phyloP scores from a whole-genome alignment of 2,329 filamentous ascomycete genomes.

The Dothiorella sarmentorum region DNA sequence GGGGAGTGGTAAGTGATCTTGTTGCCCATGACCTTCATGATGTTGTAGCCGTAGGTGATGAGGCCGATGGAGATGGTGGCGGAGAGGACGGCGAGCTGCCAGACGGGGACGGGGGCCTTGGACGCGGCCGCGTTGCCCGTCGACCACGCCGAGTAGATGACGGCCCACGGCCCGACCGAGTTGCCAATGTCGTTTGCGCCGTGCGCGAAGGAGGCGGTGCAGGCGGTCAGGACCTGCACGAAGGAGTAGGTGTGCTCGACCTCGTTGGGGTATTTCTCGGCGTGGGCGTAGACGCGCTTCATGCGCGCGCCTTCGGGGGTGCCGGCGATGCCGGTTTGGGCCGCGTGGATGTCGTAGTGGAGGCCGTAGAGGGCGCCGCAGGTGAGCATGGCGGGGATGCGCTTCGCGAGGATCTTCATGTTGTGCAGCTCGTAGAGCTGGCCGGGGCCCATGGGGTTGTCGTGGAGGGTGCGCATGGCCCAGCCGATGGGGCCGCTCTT shows the following conservation, averaged over 20 bases:
- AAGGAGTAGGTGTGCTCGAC: conserved; percentile 45
- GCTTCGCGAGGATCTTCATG: conserved; percentile 59
- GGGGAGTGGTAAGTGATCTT: conserved; percentile 70
- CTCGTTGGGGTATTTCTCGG: conserved; percentile 37
- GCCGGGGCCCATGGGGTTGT: conserved; percentile 70
- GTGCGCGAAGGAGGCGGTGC: conserved; percentile 50
- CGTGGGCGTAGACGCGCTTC: conserved; percentile 60
- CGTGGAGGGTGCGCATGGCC: conserved; percentile 74
- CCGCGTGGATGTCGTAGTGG: conserved; percentile 78
- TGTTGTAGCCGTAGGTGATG: conserved; percentile 76
- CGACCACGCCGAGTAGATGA: conserved; percentile 37
- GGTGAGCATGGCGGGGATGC: conserved; percentile 65
- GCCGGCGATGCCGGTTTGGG: conserved; percentile 66
- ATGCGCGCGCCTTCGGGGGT: conserved; percentile 72
- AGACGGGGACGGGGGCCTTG: conserved; percentile 66
- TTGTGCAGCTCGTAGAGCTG: conserved; percentile 73
- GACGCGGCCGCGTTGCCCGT: conserved; percentile 61
- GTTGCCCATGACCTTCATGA: conserved; percentile 85
- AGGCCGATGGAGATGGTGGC: conserved; percentile 62
- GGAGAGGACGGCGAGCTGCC: conserved; percentile 71
- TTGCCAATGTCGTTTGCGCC: conserved; percentile 64
- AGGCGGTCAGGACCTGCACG: conserved; percentile 50
- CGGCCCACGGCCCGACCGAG: conserved; percentile 37
- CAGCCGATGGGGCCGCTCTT: conserved; percentile 69
- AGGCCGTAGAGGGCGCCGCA: conserved; percentile 67